These are phyloP conservation scores for Taiozyma sp. DNA, from an alignment of 1,139 yeast species.

Conservation along the genomic window DNA sequence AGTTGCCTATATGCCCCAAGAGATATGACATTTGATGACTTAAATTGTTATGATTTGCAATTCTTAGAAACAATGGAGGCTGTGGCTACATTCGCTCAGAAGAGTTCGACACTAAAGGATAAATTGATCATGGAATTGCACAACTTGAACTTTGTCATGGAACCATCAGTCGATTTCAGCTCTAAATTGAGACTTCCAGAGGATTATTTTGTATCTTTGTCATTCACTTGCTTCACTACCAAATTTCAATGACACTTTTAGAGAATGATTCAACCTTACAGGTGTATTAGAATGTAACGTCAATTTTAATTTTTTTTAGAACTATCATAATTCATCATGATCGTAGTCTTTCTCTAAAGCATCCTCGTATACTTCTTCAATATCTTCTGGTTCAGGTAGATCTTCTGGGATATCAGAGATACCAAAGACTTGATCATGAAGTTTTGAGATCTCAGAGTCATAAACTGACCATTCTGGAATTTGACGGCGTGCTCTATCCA, in stretches of 20 bases:
- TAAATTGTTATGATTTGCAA: not conserved
- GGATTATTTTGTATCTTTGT: not conserved
- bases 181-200: not conserved
- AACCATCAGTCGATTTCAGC: not conserved
- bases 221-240: not conserved
- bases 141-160: not conserved
- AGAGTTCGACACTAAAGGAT: not conserved
- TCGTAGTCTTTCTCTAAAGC: not conserved
- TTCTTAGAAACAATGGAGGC: not conserved
- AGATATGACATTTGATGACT: not conserved
- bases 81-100: not conserved
- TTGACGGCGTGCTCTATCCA: constrained; percentile 67
- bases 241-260: not conserved
- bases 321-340: not conserved
- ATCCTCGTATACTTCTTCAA: not conserved
- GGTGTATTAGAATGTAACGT: not conserved
- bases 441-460: constrained; percentile 44
- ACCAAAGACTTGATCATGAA: constrained; percentile 20
- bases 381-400: not conserved
- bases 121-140: not conserved
- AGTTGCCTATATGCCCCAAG: not conserved
- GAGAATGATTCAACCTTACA: not conserved
- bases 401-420: not conserved
- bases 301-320: not conserved
- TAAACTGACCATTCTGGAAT: constrained; percentile 73